Conservation (phyloP, 2,329 filamentous ascomycete species). For the Emericellopsis atlantica region DNA sequence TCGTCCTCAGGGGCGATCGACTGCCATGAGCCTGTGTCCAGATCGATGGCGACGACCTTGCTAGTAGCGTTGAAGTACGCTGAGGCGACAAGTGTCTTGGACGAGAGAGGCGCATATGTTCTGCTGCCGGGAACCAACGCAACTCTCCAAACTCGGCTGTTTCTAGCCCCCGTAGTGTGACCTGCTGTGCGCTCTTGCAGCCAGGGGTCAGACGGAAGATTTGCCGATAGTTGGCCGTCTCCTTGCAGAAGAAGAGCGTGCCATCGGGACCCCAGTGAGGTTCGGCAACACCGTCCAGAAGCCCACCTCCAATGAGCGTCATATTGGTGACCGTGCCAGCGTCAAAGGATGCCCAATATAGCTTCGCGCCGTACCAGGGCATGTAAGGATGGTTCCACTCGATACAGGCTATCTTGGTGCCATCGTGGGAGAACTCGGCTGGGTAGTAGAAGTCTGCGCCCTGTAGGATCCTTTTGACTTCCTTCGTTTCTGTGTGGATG, state of each 20-base stretch:
- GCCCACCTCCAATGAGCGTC: constrained; percentile 25
- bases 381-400: constrained; percentile 42
- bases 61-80: constrained; percentile 18
- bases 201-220: constrained; percentile 25
- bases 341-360: constrained; percentile 26
- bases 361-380: constrained; percentile 32
- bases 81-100: constrained; percentile 19
- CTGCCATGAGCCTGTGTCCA: constrained; percentile 16
- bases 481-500: constrained; percentile 25
- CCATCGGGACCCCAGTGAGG: constrained; percentile 37
- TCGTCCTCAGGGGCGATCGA: constrained; percentile 14
- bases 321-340: constrained; percentile 19
- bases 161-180: constrained; percentile 24
- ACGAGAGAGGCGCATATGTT: constrained; percentile 24
- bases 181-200: constrained; percentile 10
- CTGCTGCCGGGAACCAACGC: constrained; percentile 19
- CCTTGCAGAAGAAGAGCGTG: constrained; percentile 32
- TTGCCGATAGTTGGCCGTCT: constrained; percentile 31
- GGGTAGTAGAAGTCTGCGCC: constrained; percentile 40
- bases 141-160: constrained; percentile 25
- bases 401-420: constrained; percentile 33
- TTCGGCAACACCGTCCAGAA: constrained; percentile 30
- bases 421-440: constrained; percentile 33
- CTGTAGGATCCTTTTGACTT: constrained; percentile 22
- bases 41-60: constrained; percentile 23